phyloP scores from a whole-genome alignment of 805 yeast genomes.

The Suhomyces prunicola region DNA sequence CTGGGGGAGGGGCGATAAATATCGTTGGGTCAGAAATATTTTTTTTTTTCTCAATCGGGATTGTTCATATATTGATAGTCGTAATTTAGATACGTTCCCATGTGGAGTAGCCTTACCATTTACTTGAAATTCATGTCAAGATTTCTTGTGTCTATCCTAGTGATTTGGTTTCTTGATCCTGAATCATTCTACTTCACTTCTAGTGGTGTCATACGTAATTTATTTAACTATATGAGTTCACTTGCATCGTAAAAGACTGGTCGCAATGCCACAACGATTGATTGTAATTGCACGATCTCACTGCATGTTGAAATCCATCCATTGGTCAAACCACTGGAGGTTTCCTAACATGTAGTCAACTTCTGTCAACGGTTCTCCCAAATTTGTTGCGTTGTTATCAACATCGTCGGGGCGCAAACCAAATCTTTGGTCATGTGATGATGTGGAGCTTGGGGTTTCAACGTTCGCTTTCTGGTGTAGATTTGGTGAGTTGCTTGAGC shows the following conservation, averaged over 20 bases:
- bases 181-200: not conserved
- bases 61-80: not conserved
- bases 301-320: conserved; percentile 31
- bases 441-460: conserved; percentile 7
- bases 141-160: not conserved
- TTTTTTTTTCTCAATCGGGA: not conserved
- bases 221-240: not conserved
- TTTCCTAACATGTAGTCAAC: conserved; percentile 33
- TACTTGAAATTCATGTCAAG: not conserved
- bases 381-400: not conserved
- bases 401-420: not conserved
- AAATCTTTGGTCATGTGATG: conserved; percentile 1
- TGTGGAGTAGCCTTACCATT: not conserved
- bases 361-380: not conserved
- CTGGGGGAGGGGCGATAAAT: not conserved
- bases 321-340: conserved; percentile 56
- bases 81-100: not conserved
- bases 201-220: not conserved
- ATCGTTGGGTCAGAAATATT: not conserved
- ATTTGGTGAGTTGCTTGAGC: not conserved
- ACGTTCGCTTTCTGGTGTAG: not conserved
- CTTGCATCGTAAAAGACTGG: not conserved
- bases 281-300: not conserved
- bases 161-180: not conserved
- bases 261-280: not conserved